These are phyloP conservation scores for Neurospora sublineolata DNA, from an alignment of 495 filamentous ascomycete genomes.

Conservation along the genomic window DNA sequence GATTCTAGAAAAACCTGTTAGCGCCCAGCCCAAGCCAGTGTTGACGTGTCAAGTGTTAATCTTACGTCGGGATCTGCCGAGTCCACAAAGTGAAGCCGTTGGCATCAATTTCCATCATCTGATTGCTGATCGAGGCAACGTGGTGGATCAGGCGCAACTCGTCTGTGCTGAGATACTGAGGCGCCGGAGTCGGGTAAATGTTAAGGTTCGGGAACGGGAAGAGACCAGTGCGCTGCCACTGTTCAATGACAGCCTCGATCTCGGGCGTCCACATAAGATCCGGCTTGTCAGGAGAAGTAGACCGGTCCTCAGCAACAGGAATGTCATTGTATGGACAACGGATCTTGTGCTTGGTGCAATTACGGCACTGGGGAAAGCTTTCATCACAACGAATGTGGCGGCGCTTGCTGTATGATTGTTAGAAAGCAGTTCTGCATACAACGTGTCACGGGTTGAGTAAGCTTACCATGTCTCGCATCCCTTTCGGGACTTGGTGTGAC, in stretches of 20 bases:
- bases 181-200: constrained; percentile 54
- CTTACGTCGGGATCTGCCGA: constrained; percentile 82
- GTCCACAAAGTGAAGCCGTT: constrained; percentile 84
- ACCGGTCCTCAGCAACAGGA: constrained; percentile 51
- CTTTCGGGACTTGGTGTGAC: constrained; percentile 96
- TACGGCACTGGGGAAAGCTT: constrained; percentile 93
- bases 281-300: constrained; percentile 55
- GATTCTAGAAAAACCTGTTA: constrained; percentile 49
- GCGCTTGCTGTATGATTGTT: constrained; percentile 49
- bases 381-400: constrained; percentile 97
- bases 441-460: neutral
- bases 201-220: constrained; percentile 80
- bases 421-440: constrained; percentile 5
- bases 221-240: constrained; percentile 72
- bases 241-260: constrained; percentile 67
- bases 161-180: constrained; percentile 53
- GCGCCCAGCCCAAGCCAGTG: constrained; percentile 1
- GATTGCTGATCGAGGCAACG: constrained; percentile 71
- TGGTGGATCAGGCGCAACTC: constrained; percentile 87
- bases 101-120: constrained; percentile 65
- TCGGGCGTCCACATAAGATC: constrained; percentile 74
- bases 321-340: constrained; percentile 94
- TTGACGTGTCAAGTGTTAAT: neutral
- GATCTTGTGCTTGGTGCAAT: constrained; percentile 97
- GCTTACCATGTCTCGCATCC: constrained; percentile 80